Base-by-base conservation (phyloP, 495 filamentous ascomycete species). In the Aspergillus avenaceus region DNA sequence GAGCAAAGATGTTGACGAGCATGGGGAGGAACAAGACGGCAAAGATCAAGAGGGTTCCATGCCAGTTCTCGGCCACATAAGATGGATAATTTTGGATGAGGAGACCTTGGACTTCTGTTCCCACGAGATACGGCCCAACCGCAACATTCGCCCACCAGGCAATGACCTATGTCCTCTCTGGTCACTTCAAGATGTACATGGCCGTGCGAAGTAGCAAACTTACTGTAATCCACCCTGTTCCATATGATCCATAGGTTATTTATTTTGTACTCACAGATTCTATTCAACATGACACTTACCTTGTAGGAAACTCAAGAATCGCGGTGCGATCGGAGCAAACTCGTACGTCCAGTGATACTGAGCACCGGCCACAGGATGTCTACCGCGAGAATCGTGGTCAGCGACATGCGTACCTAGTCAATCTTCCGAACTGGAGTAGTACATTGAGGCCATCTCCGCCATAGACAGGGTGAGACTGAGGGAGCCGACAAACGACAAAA, bases 1-100 rank as follows among this genome's bases (percentile, higher is more conserved):
- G 68, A 14, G 61, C 63, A 29, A 62, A 68, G 18, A 71, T 66
- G 49, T 80, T 80, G 23, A 77, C 48, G 3, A 64, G 24, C 5
- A 64, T 52, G 0, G 62, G 51, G 14, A 66, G 45, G 11, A 63
- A 12, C 2, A 70, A 37, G 7, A 70, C 54, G 0, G 65, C 67
- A 58, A 62, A 75, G 54, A 73, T 70, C 6, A 81, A 50, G 9
- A 79, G 62, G 0, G 75, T 74, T 4, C 67, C 70, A 27, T 80
- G 76, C 65, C 74, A 78, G 16, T 63, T 51, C 21, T 74, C 49
- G 11, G 63, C 59, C 0, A 51, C 54, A 52, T 76, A 79, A n/a
- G 19, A 24, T 0, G 67, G 51, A 37, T 72, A 37, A 54, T 75
- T 75, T 19, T 80, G 50, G 3, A 74, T 52, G 5, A 74, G 53